Evolutionary conservation across 192 early-diverging fungal genomes (phyloP).

Genomic region (Rhizophagus sp.): DNA sequence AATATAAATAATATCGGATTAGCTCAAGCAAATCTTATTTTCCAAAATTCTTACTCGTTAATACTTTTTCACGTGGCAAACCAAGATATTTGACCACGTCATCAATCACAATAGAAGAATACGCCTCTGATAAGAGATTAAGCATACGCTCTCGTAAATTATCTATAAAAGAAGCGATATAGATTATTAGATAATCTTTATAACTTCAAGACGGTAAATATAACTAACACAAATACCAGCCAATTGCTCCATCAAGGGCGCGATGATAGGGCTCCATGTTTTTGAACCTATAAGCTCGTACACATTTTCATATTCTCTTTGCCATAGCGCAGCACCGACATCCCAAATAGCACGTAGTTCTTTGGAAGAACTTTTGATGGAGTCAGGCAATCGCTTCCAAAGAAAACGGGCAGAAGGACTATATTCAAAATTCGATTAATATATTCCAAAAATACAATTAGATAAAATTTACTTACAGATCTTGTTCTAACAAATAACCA

Average conservation of each 20-base stretch:
- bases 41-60: constrained; percentile 14
- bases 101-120: constrained; percentile 31
- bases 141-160: constrained; percentile 23
- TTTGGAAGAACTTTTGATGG: constrained; percentile 10
- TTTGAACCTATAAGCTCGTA: constrained; percentile 20
- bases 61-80: constrained; percentile 10
- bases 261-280: constrained; percentile 20
- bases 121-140: constrained; percentile 29
- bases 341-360: constrained; percentile 28
- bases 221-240: constrained; percentile 4
- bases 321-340: constrained; percentile 26
- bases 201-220: background rate
- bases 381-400: constrained; percentile 30
- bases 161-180: background rate
- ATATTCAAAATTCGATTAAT: constrained; percentile 2
- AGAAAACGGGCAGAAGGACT: constrained; percentile 32
- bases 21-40: background rate
- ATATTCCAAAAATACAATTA: background rate
- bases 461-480: constrained; percentile 26
- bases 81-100: constrained; percentile 16
- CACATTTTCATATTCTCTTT: constrained; percentile 23
- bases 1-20: background rate
- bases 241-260: constrained; percentile 23
- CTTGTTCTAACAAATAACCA: constrained; percentile 28
- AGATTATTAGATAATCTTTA: background rate